phyloP scores from a whole-genome alignment of 148 eudicot species.

The Heliamphora exappendiculata region DNA sequence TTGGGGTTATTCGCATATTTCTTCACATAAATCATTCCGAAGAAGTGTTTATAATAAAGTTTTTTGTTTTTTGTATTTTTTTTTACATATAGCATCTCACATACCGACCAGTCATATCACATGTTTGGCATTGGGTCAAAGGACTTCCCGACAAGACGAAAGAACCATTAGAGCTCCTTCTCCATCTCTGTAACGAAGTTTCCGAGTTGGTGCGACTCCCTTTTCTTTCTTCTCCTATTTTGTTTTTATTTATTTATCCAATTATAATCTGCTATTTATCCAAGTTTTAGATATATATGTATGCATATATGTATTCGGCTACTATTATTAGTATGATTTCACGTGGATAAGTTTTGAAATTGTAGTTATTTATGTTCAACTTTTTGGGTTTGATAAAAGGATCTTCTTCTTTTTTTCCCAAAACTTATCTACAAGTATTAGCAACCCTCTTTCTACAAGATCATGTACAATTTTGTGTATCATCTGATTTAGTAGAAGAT shows the following conservation, averaged over 20 bases:
- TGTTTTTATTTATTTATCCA: not conserved
- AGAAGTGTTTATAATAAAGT: no score
- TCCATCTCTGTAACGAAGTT: not conserved
- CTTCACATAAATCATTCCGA: not conserved
- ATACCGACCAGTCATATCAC: conserved; percentile 3
- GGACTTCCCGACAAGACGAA: not conserved
- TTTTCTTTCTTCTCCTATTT: not conserved
- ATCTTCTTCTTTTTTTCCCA: not conserved
- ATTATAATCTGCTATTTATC: not conserved
- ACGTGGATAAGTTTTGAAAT: not conserved
- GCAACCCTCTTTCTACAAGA: not conserved
- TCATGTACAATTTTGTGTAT: not conserved
- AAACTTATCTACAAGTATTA: not conserved
- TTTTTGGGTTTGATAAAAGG: not conserved
- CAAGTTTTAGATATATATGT: not conserved
- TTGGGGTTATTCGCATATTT: no score
- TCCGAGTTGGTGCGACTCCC: not conserved
- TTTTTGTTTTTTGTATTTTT: no score
- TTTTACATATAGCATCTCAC: not conserved
- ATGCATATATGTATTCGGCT: not conserved
- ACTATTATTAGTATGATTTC: not conserved
- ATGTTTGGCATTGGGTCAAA: conserved; percentile 8
- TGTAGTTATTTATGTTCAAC: not conserved
- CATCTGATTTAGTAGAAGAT: no score
- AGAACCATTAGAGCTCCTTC: conserved; percentile 2